Conservation (phyloP, 352 stramenopile genomes). For the Phytopythium ostracodes region DNA sequence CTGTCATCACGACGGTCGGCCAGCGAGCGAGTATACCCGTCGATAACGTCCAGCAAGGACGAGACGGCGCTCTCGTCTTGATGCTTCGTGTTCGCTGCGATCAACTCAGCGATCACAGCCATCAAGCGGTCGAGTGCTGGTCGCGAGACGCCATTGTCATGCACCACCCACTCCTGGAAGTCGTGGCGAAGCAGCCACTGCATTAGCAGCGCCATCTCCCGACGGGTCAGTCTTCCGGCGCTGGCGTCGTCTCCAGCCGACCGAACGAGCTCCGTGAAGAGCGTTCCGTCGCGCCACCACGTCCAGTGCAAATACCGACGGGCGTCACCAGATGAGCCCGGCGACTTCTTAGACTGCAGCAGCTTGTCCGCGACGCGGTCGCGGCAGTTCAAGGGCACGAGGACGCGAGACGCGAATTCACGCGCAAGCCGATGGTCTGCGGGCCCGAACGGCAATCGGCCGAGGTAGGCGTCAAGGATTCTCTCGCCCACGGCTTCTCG, state of each 20-base stretch:
- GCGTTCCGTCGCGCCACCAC: conserved; percentile 31
- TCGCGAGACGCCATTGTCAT: conserved; percentile 12
- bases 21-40: conserved; percentile 20
- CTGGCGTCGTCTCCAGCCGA: conserved; percentile 5
- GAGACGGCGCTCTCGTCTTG: conserved; percentile 21
- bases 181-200: conserved; percentile 33
- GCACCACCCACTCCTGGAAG: conserved; percentile 17
- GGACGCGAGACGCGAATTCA: conserved; percentile 23
- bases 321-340: background rate
- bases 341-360: conserved; percentile 10
- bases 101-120: background rate
- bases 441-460: conserved; percentile 20
- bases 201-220: conserved; percentile 20
- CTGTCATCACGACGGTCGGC: background rate
- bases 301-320: conserved; percentile 11
- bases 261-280: conserved; percentile 21
- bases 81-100: conserved; percentile 4
- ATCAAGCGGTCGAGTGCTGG: background rate
- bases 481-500: conserved; percentile 13
- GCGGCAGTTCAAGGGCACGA: conserved; percentile 20
- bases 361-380: conserved; percentile 14
- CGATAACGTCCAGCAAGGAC: conserved; percentile 27
- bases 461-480: conserved; percentile 15
- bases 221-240: conserved; percentile 12
- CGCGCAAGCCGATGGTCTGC: conserved; percentile 14